Evolutionary conservation across 2,329 filamentous ascomycete genomes (phyloP).

Genomic region (Sclerotinia sclerotiorum): DNA sequence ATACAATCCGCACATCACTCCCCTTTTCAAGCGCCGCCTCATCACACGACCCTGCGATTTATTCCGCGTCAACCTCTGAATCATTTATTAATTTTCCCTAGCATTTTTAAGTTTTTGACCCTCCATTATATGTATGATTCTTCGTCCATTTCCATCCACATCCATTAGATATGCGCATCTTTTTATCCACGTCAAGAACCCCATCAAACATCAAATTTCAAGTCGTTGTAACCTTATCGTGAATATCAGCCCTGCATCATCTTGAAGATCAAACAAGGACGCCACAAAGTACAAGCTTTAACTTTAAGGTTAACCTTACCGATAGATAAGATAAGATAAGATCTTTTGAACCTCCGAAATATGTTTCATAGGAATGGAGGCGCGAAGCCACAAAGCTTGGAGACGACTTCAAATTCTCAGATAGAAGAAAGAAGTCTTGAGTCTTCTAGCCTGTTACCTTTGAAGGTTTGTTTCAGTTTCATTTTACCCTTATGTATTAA

Average conservation of each 20-base stretch:
- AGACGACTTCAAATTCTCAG: not conserved
- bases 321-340: not conserved
- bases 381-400: not conserved
- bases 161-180: not conserved
- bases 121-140: not conserved
- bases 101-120: not conserved
- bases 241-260: not conserved
- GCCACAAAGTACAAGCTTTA: not conserved
- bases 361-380: not conserved
- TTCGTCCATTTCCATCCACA: not conserved
- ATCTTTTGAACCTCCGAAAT: not conserved
- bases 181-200: not conserved
- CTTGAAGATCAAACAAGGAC: too few relatives aligned
- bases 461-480: not conserved
- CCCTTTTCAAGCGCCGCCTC: not conserved
- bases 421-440: not conserved
- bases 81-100: not conserved
- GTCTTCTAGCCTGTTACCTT: not conserved
- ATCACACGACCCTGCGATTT: conserved; percentile 9
- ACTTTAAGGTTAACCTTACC: too few relatives aligned
- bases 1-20: not conserved
- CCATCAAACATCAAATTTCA: too few relatives aligned
- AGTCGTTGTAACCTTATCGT: not conserved
- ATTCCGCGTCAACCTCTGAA: not conserved
- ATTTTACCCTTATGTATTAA: fast-evolving